phyloP scores from a whole-genome alignment of 2,329 filamentous ascomycete genomes.

The Fusarium keratoplasticum region DNA sequence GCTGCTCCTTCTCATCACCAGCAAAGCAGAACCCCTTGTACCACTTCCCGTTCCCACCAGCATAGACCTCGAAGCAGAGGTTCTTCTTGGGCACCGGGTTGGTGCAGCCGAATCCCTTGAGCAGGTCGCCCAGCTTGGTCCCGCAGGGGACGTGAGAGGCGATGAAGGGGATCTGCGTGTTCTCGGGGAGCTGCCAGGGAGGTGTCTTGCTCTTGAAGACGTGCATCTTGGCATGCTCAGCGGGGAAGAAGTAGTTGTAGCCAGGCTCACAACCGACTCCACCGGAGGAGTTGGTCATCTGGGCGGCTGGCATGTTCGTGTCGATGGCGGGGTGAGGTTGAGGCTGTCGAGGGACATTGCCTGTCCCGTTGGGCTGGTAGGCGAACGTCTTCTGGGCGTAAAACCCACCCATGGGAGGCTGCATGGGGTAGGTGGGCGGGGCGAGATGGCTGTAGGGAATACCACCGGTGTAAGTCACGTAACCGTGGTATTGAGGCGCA shows the following conservation, averaged over 20 bases:
- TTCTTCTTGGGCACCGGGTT: slow-evolving; percentile 66
- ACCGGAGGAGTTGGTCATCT: slow-evolving; percentile 68
- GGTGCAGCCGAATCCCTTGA: slow-evolving; percentile 68
- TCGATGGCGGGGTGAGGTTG: slow-evolving; percentile 58
- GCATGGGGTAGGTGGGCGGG: slow-evolving; percentile 11
- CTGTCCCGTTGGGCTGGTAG: slow-evolving; percentile 53
- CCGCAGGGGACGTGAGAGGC: slow-evolving; percentile 64
- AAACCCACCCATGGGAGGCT: slow-evolving; percentile 40
- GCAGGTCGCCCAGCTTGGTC: slow-evolving; percentile 66
- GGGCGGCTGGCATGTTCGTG: slow-evolving; percentile 60
- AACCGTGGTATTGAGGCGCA: slow-evolving; percentile 34
- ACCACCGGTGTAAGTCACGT: slow-evolving; percentile 42
- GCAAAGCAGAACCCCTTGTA: slow-evolving; percentile 64
- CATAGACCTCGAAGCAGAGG: slow-evolving; percentile 66
- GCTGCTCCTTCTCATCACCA: slow-evolving; percentile 61
- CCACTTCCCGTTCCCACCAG: slow-evolving; percentile 69
- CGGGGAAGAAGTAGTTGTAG: slow-evolving; percentile 72
- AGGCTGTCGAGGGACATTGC: slow-evolving; percentile 53
- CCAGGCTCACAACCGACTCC: slow-evolving; percentile 70
- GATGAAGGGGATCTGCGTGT: slow-evolving; percentile 58
- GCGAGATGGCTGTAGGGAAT: slow-evolving; percentile 14
- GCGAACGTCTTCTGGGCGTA: slow-evolving; percentile 44
- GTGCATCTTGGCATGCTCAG: slow-evolving; percentile 69
- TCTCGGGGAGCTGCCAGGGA: slow-evolving; percentile 64
- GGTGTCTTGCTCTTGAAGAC: slow-evolving; percentile 63